These are phyloP conservation scores for Aspergillus ustus DNA, from an alignment of 2,329 filamentous ascomycete genomes.

Conservation along the genomic window DNA sequence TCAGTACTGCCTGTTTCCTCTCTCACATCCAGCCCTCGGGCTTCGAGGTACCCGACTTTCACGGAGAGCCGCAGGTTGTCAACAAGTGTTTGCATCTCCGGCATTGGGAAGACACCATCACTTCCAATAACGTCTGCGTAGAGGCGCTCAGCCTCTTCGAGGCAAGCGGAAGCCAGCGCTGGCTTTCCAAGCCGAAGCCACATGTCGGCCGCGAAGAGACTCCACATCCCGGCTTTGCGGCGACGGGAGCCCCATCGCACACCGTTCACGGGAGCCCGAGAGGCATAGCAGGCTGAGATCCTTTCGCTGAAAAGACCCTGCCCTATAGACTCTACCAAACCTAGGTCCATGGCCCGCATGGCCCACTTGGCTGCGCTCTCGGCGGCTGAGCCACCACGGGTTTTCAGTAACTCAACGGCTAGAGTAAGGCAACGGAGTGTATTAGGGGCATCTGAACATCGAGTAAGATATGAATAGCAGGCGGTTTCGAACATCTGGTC, in stretches of 20 bases:
- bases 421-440: conserved; percentile 78
- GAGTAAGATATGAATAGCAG: conserved; percentile 87
- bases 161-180: conserved; percentile 75
- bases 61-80: conserved; percentile 49
- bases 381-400: conserved; percentile 76
- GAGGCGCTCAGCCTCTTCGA: conserved; percentile 68
- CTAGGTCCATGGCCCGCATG: conserved; percentile 76
- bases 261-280: conserved; percentile 69
- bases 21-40: conserved; percentile 42
- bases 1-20: conserved; percentile 36
- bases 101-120: conserved; percentile 52
- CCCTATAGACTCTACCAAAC: conserved; percentile 73
- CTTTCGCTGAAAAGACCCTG: conserved; percentile 86
- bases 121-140: conserved; percentile 52
- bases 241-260: conserved; percentile 71
- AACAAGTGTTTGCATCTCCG: conserved; percentile 56
- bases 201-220: conserved; percentile 76
- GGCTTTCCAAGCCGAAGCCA: conserved; percentile 81
- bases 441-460: conserved; percentile 78
- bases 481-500: conserved; percentile 89
- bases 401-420: conserved; percentile 78
- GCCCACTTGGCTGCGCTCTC: conserved; percentile 91
- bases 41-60: conserved; percentile 49
- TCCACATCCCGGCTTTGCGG: conserved; percentile 90
- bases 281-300: conserved; percentile 80